Base-by-base conservation (phyloP, 441 rosid species). In the Erodium chrysanthum region DNA sequence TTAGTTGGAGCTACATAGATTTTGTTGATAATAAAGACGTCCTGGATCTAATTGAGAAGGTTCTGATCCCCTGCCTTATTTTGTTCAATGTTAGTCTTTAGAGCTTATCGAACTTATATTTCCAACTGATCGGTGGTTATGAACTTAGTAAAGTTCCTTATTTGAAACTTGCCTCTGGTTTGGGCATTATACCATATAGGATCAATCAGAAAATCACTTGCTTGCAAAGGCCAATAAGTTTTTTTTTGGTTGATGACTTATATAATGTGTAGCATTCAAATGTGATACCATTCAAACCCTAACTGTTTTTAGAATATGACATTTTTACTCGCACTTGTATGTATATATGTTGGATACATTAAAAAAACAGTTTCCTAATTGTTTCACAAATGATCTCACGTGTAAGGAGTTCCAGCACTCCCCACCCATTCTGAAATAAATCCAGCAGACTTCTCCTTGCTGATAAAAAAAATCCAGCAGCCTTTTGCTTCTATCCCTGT, bases 1-100 rank as follows among this genome's bases (percentile, higher is more conserved):
- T 94, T 37, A 73, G 89, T 74, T 94, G 99, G 97, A 94, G 97
- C 82, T 88, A 94, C 85, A 91, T 94, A 71, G 97, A 94, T 73
- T 94, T 94, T 75, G 99, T 91, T 58, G 99, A 94, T 74, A 94
- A 94, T 72, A 93, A 91, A 84, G 97, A 94, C 83, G 97, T 94
- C 52, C 80, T 94, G 62, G 99, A 94, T 79, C 97, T 94, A 68
- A 81, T 94, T 25, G 97, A 91, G 82, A 94, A 91, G 96, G 23
- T 23, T 56, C 65, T 64, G 10, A 35, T 35, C 61, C 61, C 17
- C 61, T 56, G 61, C 21, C 29, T 56, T 56, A 20, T 10, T 20
- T 20, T 56, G 27, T 22, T 56, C 22, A 58, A 9, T 50, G 21
- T 50, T 50, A 50, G 58, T 23, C 63, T 58, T 58, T 56, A 29